Percentiles rank a stretch among this genome's conserved stretches.
Conservation (phyloP, 2,329 filamentous ascomycete species). For the Diaporthe sp. region DNA sequence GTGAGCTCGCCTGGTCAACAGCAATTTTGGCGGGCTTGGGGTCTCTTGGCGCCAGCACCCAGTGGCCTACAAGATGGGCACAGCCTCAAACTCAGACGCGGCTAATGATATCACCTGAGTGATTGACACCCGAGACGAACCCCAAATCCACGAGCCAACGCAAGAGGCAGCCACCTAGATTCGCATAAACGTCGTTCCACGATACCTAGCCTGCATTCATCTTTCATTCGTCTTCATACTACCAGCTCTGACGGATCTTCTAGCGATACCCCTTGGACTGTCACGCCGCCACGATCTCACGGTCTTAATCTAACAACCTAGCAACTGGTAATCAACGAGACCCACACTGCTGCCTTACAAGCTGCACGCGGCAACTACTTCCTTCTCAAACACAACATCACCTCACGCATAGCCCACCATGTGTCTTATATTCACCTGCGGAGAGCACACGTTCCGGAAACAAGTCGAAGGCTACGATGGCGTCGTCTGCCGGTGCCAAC, state of each 20-base stretch:
- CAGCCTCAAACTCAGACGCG: slow-evolving; percentile 33
- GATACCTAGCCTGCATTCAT: background rate
- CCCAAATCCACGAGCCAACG: background rate
- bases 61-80: slow-evolving; percentile 34
- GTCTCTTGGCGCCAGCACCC: slow-evolving; percentile 31
- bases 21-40: slow-evolving; percentile 11
- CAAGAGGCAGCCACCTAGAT: background rate
- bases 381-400: background rate
- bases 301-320: background rate
- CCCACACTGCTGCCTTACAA: background rate
- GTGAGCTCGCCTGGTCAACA: slow-evolving; percentile 4
- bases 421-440: slow-evolving; percentile 74
- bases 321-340: background rate
- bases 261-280: background rate
- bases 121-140: background rate
- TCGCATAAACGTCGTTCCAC: background rate
- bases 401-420: slow-evolving; percentile 51
- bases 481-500: slow-evolving; percentile 72
- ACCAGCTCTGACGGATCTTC: background rate
- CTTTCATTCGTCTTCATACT: background rate
- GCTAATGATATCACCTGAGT: slow-evolving; percentile 33
- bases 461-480: slow-evolving; percentile 72
- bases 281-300: background rate
- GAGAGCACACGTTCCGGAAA: slow-evolving; percentile 72
- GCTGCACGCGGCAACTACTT: no score